These are phyloP conservation scores for Trichocladium uniseriatum DNA, from an alignment of 495 filamentous ascomycete species.

Conservation along the genomic window DNA sequence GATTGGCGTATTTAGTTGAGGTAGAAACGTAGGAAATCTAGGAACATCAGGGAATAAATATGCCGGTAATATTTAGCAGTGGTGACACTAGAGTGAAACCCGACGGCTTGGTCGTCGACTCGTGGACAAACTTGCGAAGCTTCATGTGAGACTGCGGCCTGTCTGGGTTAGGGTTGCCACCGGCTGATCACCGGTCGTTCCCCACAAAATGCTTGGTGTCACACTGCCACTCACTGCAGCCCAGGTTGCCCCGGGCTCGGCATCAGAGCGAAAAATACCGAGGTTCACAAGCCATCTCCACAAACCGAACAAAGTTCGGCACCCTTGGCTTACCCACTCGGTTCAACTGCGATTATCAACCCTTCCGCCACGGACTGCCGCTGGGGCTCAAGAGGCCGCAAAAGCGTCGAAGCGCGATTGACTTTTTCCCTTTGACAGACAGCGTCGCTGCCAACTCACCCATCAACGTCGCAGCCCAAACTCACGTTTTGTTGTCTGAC, in stretches of 20 bases:
- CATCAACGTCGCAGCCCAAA: not conserved
- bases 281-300: slow-evolving; percentile 16
- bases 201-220: no score
- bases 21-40: no score
- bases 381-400: not conserved
- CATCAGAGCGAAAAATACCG: slow-evolving; percentile 13
- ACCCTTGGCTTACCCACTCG: slow-evolving; percentile 1
- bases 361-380: slow-evolving; percentile 3
- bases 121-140: no score
- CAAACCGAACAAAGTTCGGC: not conserved
- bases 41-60: no score
- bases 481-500: not conserved
- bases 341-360: slow-evolving; percentile 3
- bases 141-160: not conserved
- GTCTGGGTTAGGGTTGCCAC: not conserved
- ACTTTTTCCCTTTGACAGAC: no score
- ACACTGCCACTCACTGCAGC: no score
- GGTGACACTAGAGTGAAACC: not conserved
- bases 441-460: not conserved
- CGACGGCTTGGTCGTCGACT: not conserved
- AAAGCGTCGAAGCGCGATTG: not conserved
- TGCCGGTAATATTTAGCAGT: no score
- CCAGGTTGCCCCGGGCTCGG: slow-evolving; percentile 8
- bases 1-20: no score
- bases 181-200: not conserved